Evolutionary conservation across 2,329 filamentous ascomycete species (phyloP).

Genomic region (Alternaria angustiovoidea): DNA sequence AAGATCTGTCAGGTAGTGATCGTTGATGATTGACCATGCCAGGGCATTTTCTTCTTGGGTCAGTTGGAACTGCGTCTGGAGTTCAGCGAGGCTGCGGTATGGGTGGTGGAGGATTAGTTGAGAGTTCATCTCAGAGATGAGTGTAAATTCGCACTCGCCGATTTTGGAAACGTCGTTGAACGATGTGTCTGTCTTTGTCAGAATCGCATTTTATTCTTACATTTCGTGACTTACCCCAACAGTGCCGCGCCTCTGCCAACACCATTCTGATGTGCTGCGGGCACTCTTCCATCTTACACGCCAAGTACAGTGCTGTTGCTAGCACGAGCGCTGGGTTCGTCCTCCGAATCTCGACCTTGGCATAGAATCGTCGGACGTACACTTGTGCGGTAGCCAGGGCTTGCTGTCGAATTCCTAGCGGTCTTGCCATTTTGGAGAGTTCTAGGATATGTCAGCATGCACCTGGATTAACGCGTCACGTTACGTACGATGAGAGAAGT

Average conservation of each 20-base stretch:
- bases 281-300: constrained; percentile 97
- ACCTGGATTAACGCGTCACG: not conserved
- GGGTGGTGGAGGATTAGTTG: constrained; percentile 91
- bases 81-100: constrained; percentile 78
- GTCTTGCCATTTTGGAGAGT: constrained; percentile 81
- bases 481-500: constrained; percentile 83
- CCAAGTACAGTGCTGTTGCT: constrained; percentile 92
- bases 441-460: constrained; percentile 54
- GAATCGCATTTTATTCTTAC: not conserved
- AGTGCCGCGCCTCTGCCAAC: constrained; percentile 81
- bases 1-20: constrained; percentile 92
- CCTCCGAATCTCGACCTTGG: constrained; percentile 85
- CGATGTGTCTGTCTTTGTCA: constrained; percentile 40
- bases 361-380: constrained; percentile 94
- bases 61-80: constrained; percentile 74
- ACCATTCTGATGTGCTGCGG: constrained; percentile 95
- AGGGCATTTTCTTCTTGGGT: constrained; percentile 80
- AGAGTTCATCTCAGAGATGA: constrained; percentile 90
- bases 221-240: constrained; percentile 54
- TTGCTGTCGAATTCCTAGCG: constrained; percentile 86
- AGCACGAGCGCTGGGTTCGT: constrained; percentile 94
- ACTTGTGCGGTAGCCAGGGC: constrained; percentile 92
- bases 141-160: constrained; percentile 91
- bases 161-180: constrained; percentile 77
- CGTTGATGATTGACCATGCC: constrained; percentile 86